Evolutionary conservation across 805 yeast genomes (phyloP).

Genomic region (Candida stauntonica): DNA sequence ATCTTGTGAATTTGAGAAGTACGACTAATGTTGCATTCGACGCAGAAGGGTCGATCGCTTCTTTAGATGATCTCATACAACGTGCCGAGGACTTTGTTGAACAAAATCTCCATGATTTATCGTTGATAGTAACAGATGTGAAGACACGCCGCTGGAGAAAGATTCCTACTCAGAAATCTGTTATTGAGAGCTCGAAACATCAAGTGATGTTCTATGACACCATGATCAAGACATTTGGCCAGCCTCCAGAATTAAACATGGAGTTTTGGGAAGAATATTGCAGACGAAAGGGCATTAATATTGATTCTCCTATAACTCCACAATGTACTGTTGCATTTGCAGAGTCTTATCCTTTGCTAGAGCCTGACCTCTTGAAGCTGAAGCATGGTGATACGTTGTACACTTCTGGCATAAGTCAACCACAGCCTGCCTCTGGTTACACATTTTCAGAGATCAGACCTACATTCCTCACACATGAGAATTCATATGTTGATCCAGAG

Average conservation of each 20-base stretch:
- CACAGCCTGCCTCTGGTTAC: too few relatives aligned
- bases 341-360: conserved; percentile 38
- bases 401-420: not conserved
- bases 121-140: conserved; percentile 46
- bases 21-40: conserved; percentile 8
- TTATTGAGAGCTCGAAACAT: conserved; percentile 43
- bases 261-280: conserved; percentile 43
- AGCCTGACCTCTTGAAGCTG: conserved; percentile 26
- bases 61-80: conserved; percentile 12
- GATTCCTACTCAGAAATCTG: conserved; percentile 48
- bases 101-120: conserved; percentile 15
- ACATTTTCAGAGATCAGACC: too few relatives aligned
- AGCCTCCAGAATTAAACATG: conserved; percentile 32
- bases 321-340: conserved; percentile 36
- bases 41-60: not conserved
- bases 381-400: conserved; percentile 36
- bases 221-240: conserved; percentile 39
- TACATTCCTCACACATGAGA: too few relatives aligned
- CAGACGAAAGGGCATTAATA: conserved; percentile 40
- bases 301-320: conserved; percentile 45
- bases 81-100: conserved; percentile 14
- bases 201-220: conserved; percentile 60
- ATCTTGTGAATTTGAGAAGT: conserved; percentile 35
- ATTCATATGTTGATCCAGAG: too few relatives aligned
- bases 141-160: conserved; percentile 49